These are phyloP conservation scores for Xylariaceae sp. DNA, from an alignment of 2,329 filamentous ascomycete genomes.

Conservation along the genomic window DNA sequence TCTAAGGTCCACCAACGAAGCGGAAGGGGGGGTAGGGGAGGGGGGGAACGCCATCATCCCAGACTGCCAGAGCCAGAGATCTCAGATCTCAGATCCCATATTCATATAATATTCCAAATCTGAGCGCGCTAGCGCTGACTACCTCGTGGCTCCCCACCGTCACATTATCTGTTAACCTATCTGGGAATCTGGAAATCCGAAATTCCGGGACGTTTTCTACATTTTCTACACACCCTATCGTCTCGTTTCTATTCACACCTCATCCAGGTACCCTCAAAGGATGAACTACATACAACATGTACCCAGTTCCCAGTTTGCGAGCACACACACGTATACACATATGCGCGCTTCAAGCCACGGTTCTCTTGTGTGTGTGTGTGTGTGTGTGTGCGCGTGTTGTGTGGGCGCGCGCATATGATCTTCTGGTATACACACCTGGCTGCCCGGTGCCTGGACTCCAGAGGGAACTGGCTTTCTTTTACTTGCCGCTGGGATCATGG, in stretches of 20 bases:
- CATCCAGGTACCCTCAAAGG: neutral
- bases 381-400: no score
- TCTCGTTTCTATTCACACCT: neutral
- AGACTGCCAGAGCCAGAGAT: no score
- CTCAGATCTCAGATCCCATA: neutral
- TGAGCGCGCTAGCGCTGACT: neutral
- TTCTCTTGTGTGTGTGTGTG: no score
- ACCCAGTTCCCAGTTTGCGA: neutral
- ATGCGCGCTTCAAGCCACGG: neutral
- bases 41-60: no score
- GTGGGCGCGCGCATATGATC: no score
- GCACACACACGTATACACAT: neutral
- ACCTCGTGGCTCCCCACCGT: conserved; percentile 1
- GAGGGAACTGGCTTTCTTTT: no score
- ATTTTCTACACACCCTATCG: neutral
- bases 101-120: neutral
- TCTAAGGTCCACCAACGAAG: neutral
- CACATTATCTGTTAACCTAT: neutral
- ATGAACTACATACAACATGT: neutral
- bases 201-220: no score
- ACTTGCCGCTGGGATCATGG: no score
- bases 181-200: no score
- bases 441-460: no score
- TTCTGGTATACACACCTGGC: neutral
- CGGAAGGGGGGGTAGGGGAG: no score